phyloP scores from a whole-genome alignment of 768 basidiomycete genomes.

The Leccinum subtestaceum region DNA sequence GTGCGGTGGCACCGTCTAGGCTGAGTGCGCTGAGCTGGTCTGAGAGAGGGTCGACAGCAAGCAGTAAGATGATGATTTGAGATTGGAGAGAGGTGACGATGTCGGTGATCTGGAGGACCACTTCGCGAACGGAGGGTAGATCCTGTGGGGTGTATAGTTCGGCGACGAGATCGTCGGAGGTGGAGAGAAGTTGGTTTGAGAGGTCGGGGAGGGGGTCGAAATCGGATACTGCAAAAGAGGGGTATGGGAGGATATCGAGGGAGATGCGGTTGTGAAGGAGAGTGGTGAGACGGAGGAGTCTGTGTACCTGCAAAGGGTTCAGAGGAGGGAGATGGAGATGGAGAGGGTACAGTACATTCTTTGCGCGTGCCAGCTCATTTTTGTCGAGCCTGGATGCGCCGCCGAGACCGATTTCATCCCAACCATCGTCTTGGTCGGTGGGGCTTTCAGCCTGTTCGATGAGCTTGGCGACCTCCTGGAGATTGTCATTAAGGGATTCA shows the following conservation, averaged over 20 bases:
- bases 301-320: slow-evolving; percentile 45
- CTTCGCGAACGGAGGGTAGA: slow-evolving; percentile 36
- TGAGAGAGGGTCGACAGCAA: slow-evolving; percentile 22
- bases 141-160: slow-evolving; percentile 66
- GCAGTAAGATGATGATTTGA: slow-evolving; percentile 26
- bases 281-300: slow-evolving; percentile 55
- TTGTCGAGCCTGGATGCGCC: slow-evolving; percentile 44
- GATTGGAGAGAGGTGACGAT: slow-evolving; percentile 38
- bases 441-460: slow-evolving; percentile 37
- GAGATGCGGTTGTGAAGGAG: slow-evolving; percentile 62
- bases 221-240: slow-evolving; percentile 24
- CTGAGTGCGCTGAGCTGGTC: slow-evolving; percentile 24
- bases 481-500: slow-evolving; percentile 58
- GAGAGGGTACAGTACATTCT: slow-evolving; percentile 44
- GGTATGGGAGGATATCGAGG: slow-evolving; percentile 44
- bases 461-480: slow-evolving; percentile 57
- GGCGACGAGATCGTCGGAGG: slow-evolving; percentile 67
- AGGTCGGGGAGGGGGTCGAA: slow-evolving; percentile 51
- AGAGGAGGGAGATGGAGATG: not conserved
- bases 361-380: slow-evolving; percentile 53
- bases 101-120: slow-evolving; percentile 38
- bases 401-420: slow-evolving; percentile 57
- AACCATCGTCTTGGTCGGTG: slow-evolving; percentile 45
- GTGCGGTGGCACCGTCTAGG: slow-evolving; percentile 6
- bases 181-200: slow-evolving; percentile 51